Evolutionary conservation across 1,139 yeast genomes (phyloP).

Genomic region (Geotrichum carabidarum): DNA sequence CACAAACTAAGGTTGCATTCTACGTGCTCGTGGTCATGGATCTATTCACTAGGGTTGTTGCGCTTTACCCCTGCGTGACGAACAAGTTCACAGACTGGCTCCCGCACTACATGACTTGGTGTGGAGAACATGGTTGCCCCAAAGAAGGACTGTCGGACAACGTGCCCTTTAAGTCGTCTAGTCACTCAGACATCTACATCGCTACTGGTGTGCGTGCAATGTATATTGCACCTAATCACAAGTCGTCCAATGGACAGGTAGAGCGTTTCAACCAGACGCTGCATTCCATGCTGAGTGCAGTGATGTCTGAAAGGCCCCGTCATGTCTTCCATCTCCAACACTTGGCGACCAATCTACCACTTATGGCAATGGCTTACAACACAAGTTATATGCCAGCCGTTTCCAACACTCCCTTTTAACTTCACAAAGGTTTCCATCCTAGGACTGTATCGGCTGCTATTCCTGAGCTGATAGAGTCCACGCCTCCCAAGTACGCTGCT

Average conservation of each 20-base stretch:
- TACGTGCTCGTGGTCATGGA: neutral
- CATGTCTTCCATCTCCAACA: no score
- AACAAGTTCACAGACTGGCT: neutral
- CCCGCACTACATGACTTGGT: neutral
- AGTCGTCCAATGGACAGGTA: neutral
- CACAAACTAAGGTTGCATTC: neutral
- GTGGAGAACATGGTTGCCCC: neutral
- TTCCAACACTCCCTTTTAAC: no score
- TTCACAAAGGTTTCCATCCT: no score
- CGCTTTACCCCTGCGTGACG: neutral
- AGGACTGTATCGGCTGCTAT: no score
- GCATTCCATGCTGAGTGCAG: neutral
- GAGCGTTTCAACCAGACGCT: neutral
- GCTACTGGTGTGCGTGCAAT: neutral
- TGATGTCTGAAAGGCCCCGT: no score
- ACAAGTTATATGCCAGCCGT: no score
- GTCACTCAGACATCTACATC: neutral
- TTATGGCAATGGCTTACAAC: no score
- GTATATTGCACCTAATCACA: neutral
- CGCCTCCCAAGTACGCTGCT: no score
- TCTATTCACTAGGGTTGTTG: neutral
- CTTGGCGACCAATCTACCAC: no score
- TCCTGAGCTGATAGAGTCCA: no score
- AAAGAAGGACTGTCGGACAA: neutral
- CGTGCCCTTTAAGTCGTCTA: neutral